Conservation (phyloP, 179 eudicot species). For the Beta corolliflora region DNA sequence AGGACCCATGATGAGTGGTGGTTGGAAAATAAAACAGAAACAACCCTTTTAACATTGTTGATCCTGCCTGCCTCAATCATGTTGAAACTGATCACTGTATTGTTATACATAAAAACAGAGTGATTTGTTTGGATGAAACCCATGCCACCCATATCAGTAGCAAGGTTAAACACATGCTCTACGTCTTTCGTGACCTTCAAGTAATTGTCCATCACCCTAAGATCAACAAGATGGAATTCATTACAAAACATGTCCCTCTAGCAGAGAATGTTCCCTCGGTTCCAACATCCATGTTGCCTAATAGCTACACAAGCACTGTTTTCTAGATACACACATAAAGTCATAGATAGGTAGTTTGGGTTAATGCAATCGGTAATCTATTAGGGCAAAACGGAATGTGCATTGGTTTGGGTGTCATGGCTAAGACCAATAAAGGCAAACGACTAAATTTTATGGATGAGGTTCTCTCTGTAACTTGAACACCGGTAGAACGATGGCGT, state of each 20-base stretch:
- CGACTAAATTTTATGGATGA: too few relatives aligned
- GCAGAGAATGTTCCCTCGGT: too few relatives aligned
- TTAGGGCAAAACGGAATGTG: too few relatives aligned
- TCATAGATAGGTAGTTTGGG: too few relatives aligned
- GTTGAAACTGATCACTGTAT: conserved; percentile 94
- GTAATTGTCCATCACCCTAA: conserved; percentile 95
- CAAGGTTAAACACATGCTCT: conserved; percentile 92
- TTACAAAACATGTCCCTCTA: conserved; percentile 78
- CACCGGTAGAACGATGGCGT: too few relatives aligned
- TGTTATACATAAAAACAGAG: conserved; percentile 87
- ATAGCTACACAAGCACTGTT: too few relatives aligned
- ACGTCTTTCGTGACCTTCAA: conserved; percentile 80
- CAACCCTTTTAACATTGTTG: conserved; percentile 77
- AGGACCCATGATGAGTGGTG: neutral
- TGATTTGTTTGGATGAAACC: conserved; percentile 96
- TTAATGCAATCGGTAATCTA: too few relatives aligned
- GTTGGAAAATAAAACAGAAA: conserved; percentile 24
- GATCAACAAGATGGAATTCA: conserved; percentile 95
- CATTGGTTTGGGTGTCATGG: too few relatives aligned
- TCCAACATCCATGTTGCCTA: too few relatives aligned
- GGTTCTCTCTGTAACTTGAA: too few relatives aligned
- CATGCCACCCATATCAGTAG: conserved; percentile 99
- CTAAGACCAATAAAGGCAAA: too few relatives aligned
- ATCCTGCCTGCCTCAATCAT: conserved; percentile 95
- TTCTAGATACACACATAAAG: too few relatives aligned